Evolutionary conservation across 1,284 basidiomycete genomes (phyloP).

Genomic region (Rhodotorula sp.): DNA sequence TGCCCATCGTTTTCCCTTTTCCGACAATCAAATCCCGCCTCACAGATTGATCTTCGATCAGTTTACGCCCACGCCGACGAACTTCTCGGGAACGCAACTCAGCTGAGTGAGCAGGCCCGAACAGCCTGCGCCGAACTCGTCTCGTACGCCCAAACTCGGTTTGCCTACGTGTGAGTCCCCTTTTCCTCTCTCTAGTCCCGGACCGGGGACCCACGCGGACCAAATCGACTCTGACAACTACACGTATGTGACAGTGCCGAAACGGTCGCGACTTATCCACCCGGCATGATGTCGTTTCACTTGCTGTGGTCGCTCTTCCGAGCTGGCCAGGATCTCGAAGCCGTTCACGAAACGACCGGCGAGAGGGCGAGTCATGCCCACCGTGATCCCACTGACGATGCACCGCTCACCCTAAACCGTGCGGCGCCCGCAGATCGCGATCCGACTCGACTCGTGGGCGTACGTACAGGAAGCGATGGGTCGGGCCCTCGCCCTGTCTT

Average conservation of each 20-base stretch:
- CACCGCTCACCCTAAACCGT: too few species aligned
- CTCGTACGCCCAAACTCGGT: slow-evolving; percentile 5
- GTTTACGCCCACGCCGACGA: neutral
- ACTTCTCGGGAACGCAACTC: neutral
- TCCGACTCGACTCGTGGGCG: slow-evolving; percentile 14
- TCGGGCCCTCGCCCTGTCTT: slow-evolving; percentile 4
- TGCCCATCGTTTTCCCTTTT: too few species aligned
- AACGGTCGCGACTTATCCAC: slow-evolving; percentile 11
- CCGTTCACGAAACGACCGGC: slow-evolving; percentile 16
- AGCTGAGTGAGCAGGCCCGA: neutral
- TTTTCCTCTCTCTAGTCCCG: neutral
- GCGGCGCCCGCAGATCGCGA: slow-evolving; percentile 3
- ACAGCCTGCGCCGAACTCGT: neutral
- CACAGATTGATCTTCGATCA: too few species aligned
- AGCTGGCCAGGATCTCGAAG: slow-evolving; percentile 18
- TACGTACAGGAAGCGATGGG: slow-evolving; percentile 24
- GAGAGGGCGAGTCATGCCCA: neutral
- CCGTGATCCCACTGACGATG: too few species aligned
- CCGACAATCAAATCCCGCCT: too few species aligned
- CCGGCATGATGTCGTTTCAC: slow-evolving; percentile 9
- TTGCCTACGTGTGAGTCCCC: slow-evolving; percentile 17
- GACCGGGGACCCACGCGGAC: too few species aligned
- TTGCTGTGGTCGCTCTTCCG: slow-evolving; percentile 13
- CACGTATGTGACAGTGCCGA: neutral
- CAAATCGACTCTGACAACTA: too few species aligned